phyloP scores from a whole-genome alignment of 2,329 filamentous ascomycete genomes.

The Verticillium zaregamsianum region DNA sequence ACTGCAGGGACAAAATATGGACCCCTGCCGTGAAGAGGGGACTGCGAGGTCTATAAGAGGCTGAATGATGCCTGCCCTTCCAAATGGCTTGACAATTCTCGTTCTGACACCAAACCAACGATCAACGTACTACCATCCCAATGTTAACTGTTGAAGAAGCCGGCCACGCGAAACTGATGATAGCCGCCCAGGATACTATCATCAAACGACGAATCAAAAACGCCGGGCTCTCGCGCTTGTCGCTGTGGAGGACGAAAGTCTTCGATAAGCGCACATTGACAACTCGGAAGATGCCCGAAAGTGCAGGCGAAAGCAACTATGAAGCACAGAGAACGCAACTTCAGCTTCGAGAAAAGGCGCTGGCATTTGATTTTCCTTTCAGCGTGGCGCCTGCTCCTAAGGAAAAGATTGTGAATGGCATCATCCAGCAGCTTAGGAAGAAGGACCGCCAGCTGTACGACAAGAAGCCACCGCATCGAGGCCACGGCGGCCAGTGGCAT shows the following conservation, averaged over 20 bases:
- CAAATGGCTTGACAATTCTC: too few species aligned
- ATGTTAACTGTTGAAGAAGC: too few species aligned
- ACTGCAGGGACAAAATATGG: too few species aligned
- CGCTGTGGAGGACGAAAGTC: background rate
- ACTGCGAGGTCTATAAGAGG: too few species aligned
- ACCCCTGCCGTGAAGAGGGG: too few species aligned
- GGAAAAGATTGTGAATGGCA: slow-evolving; percentile 33
- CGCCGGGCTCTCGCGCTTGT: background rate
- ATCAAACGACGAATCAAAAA: background rate
- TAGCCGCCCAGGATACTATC: background rate
- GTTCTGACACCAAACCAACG: too few species aligned
- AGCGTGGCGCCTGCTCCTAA: slow-evolving; percentile 22
- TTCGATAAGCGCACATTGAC: background rate
- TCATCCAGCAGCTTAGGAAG: slow-evolving; percentile 32
- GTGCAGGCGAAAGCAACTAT: slow-evolving; percentile 22
- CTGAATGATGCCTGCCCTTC: too few species aligned
- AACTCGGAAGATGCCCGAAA: background rate
- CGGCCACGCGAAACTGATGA: background rate
- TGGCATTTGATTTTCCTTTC: slow-evolving; percentile 37
- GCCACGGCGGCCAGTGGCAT: slow-evolving; percentile 40
- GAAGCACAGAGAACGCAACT: slow-evolving; percentile 23
- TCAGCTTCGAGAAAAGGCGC: slow-evolving; percentile 24
- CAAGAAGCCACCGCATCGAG: slow-evolving; percentile 22
- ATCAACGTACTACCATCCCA: too few species aligned
- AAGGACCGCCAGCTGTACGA: slow-evolving; percentile 35